Evolutionary conservation across 2,329 filamentous ascomycete species (phyloP).

Genomic region (Hypoxylon sp.): DNA sequence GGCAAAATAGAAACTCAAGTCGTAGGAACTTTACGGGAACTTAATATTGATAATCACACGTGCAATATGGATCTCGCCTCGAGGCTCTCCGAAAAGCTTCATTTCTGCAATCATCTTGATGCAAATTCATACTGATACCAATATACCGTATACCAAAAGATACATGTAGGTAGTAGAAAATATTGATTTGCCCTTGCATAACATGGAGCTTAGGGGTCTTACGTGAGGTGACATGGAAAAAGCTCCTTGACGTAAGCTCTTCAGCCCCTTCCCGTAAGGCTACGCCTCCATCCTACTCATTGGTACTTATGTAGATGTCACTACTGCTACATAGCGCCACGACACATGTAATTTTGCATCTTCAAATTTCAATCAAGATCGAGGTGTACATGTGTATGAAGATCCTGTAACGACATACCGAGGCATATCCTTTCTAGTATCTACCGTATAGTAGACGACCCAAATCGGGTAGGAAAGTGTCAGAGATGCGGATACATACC

Average conservation of each 20-base stretch:
- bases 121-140: neutral
- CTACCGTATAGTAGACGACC: neutral
- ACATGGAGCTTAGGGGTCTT: slow-evolving; percentile 5
- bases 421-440: slow-evolving; percentile 13
- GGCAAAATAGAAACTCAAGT: slow-evolving; percentile 2
- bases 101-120: slow-evolving; percentile 2
- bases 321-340: neutral
- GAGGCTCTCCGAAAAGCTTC: slow-evolving; percentile 4
- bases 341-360: neutral
- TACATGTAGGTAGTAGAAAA: neutral
- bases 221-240: slow-evolving; percentile 21
- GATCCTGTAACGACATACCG: neutral
- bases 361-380: neutral
- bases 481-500: slow-evolving; percentile 1
- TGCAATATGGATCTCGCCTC: slow-evolving; percentile 4
- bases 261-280: slow-evolving; percentile 38
- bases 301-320: neutral
- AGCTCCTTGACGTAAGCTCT: slow-evolving; percentile 28
- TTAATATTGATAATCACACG: neutral
- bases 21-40: neutral
- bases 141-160: neutral
- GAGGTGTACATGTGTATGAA: neutral
- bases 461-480: slow-evolving; percentile 8
- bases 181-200: slow-evolving; percentile 37
- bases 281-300: slow-evolving; percentile 20